Percentiles rank a stretch among this genome's conserved stretches.
Conservation (phyloP, 768 basidiomycete genomes). For the Mrakia gelida region DNA sequence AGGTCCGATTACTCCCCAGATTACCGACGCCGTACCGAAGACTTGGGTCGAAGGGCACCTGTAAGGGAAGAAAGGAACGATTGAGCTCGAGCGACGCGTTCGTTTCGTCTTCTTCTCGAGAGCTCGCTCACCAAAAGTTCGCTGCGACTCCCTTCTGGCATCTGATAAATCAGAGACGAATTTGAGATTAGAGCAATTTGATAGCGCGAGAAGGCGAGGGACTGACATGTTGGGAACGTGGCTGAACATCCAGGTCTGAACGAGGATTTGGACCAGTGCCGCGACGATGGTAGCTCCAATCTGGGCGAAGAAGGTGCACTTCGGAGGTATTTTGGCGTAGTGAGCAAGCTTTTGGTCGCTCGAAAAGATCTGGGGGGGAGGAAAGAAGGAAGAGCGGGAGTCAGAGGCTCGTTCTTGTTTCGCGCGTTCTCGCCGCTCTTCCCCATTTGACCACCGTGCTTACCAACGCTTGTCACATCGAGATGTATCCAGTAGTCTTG, state of each 20-base stretch:
- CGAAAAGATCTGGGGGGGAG: conserved; percentile 53
- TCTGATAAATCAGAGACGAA: neutral
- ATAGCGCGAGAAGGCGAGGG: no score
- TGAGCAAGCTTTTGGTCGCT: conserved; percentile 57
- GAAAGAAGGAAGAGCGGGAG: neutral
- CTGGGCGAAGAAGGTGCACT: conserved; percentile 63
- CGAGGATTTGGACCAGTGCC: neutral
- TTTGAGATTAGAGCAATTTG: no score
- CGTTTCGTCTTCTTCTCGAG: neutral
- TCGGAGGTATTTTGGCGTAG: conserved; percentile 91
- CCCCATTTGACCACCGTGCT: no score
- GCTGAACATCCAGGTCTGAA: neutral
- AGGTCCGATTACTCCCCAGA: neutral
- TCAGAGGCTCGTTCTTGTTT: neutral
- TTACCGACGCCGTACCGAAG: neutral
- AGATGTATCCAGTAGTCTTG: conserved; percentile 34
- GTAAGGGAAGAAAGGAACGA: neutral
- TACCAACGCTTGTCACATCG: neutral
- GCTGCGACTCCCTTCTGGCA: neutral
- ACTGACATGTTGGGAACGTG: neutral
- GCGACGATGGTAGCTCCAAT: neutral
- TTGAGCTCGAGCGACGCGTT: neutral
- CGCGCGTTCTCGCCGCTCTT: no score
- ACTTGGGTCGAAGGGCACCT: neutral
- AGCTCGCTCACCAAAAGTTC: neutral